Evolutionary conservation across 257 asterid genomes (phyloP).

Genomic region (Craterostigma plantagineum): DNA sequence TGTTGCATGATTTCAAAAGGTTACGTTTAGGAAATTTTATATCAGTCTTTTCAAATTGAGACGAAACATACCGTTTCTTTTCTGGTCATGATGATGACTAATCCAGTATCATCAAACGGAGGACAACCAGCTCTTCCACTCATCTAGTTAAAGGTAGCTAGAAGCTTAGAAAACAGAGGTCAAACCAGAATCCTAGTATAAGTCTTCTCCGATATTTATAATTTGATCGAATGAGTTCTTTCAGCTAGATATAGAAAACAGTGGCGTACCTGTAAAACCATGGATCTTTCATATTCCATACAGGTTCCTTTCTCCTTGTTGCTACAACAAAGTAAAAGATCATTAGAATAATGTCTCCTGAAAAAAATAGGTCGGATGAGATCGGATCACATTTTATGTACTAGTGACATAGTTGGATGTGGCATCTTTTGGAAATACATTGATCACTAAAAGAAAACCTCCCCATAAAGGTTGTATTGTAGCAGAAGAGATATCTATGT

Average conservation of each 20-base stretch:
- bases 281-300: constrained; percentile 90
- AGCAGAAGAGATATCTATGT: too few species aligned
- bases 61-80: constrained; percentile 60
- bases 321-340: constrained; percentile 28
- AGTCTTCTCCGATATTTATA: too few species aligned
- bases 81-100: constrained; percentile 94
- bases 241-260: constrained; percentile 2
- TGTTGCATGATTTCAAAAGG: constrained; percentile 12
- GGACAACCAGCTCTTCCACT: constrained; percentile 99
- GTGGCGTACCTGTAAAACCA: constrained; percentile 58
- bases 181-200: background rate
- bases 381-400: too few species aligned
- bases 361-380: too few species aligned
- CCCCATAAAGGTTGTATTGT: too few species aligned
- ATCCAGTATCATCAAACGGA: constrained; percentile 93
- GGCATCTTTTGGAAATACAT: too few species aligned
- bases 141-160: constrained; percentile 22
- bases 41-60: background rate
- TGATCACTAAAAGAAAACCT: too few species aligned
- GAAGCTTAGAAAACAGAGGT: background rate
- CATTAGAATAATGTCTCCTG: constrained; percentile 5
- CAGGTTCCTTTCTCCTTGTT: constrained; percentile 90
- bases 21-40: background rate
- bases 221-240: background rate
- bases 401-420: too few species aligned